A percentile compares a stretch with the other conserved stretches of the same genome.
Conservation (phyloP, 2,329 filamentous ascomycete genomes). For the Cladobotryum mycophilum region DNA sequence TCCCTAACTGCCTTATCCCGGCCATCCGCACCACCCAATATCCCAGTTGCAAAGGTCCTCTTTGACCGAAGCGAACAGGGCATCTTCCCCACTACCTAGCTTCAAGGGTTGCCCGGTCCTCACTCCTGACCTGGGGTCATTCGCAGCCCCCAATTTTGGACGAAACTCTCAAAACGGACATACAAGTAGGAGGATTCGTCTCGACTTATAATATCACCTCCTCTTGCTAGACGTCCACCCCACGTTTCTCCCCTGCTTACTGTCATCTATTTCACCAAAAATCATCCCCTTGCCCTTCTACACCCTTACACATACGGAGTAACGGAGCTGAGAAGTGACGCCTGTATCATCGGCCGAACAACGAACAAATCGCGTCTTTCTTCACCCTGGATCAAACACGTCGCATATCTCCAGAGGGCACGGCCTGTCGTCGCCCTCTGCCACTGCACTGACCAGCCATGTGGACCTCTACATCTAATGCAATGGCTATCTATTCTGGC, state of each 20-base stretch:
- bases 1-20: not conserved
- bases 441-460: conserved; percentile 18
- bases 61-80: not conserved
- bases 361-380: not conserved
- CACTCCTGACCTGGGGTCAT: not conserved
- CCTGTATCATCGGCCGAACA: not conserved
- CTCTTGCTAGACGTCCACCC: conserved; percentile 9
- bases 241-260: conserved; percentile 8
- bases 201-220: not conserved
- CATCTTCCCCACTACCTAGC: not conserved
- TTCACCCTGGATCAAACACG: conserved; percentile 17
- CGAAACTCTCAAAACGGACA: not conserved
- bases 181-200: not conserved
- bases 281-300: not conserved
- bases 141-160: conserved; percentile 1
- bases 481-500: conserved; percentile 11
- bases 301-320: conserved; percentile 4
- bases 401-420: conserved; percentile 22
- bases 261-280: not conserved
- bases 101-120: not conserved
- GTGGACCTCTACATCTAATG: conserved; percentile 20
- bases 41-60: not conserved
- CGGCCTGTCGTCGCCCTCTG: conserved; percentile 23
- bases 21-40: not conserved
- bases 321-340: not conserved